phyloP scores from a whole-genome alignment of 192 early-diverging fungal species.

The Funneliformis geosporum region DNA sequence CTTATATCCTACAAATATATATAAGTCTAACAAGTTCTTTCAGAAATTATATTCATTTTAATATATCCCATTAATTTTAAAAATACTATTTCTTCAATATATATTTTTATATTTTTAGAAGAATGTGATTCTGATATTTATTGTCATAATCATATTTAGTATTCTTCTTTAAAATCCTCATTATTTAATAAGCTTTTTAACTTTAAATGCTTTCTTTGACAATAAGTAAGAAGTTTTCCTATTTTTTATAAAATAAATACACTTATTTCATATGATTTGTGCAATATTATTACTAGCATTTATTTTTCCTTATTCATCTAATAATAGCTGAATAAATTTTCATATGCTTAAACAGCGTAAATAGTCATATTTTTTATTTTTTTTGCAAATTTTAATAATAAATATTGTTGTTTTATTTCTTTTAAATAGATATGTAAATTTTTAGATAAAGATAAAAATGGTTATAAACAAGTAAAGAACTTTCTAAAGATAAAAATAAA shows the following conservation, averaged over 20 bases:
- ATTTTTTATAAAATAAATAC: not conserved
- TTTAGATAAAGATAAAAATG: not conserved
- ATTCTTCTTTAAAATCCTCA: constrained; percentile 13
- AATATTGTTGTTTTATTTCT: not conserved
- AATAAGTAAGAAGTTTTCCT: too few relatives aligned
- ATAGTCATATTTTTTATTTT: not conserved
- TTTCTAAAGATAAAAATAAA: not conserved
- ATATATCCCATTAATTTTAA: constrained; percentile 2
- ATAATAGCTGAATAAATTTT: not conserved
- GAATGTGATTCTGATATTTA: not conserved
- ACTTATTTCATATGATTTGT: not conserved
- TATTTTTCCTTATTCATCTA: too few relatives aligned
- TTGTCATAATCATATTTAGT: constrained; percentile 5
- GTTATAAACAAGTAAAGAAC: not conserved
- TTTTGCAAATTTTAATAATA: not conserved
- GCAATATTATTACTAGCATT: too few relatives aligned
- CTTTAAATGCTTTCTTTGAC: not conserved
- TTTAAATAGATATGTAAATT: not conserved
- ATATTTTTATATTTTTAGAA: not conserved
- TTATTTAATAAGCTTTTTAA: not conserved
- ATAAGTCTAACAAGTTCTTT: constrained; percentile 5
- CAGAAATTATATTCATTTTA: constrained; percentile 2
- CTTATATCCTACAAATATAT: constrained; percentile 18
- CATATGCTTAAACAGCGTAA: not conserved
- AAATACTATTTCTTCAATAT: constrained; percentile 27